Percentiles rank a stretch among this genome's conserved stretches.
These are phyloP conservation scores for Cadophora sp. DNA, from an alignment of 2,329 filamentous ascomycete genomes.

Conservation along the genomic window DNA sequence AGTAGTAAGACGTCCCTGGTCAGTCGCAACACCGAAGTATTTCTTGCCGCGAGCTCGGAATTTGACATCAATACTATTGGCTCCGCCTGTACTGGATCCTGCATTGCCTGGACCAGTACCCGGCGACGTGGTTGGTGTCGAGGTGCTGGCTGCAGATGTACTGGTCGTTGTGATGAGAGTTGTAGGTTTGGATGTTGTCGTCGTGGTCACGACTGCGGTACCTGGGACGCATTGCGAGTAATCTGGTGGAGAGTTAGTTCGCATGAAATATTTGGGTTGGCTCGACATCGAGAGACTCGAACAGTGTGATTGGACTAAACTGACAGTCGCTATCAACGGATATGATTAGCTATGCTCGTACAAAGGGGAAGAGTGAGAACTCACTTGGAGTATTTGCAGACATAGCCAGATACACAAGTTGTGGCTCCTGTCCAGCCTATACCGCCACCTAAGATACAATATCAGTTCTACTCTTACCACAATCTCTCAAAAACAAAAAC, in stretches of 20 bases:
- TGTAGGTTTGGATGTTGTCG: conserved; percentile 6
- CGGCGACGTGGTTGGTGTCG: conserved; percentile 5
- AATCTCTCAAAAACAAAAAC: background rate
- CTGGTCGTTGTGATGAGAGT: conserved; percentile 18
- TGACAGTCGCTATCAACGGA: conserved; percentile 9
- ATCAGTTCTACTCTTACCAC: background rate
- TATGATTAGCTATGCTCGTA: background rate
- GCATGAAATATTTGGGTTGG: background rate
- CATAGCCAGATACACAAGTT: conserved; percentile 41
- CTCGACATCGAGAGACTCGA: background rate
- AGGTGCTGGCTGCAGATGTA: conserved; percentile 8
- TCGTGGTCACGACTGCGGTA: background rate
- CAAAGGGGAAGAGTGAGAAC: background rate
- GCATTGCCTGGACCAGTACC: conserved; percentile 11
- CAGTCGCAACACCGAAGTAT: conserved; percentile 66
- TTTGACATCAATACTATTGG: conserved; percentile 58
- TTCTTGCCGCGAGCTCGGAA: conserved; percentile 69
- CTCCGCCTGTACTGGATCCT: conserved; percentile 27
- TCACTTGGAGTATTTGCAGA: conserved; percentile 36
- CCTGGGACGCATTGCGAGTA: conserved; percentile 39
- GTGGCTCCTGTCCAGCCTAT: conserved; percentile 41
- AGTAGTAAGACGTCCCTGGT: conserved; percentile 57
- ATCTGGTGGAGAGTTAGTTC: conserved; percentile 13
- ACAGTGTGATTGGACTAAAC: background rate
- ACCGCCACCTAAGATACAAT: conserved; percentile 39